Evolutionary conservation across 2,329 filamentous ascomycete genomes (phyloP).

Genomic region (Mycocentrospora acerina): DNA sequence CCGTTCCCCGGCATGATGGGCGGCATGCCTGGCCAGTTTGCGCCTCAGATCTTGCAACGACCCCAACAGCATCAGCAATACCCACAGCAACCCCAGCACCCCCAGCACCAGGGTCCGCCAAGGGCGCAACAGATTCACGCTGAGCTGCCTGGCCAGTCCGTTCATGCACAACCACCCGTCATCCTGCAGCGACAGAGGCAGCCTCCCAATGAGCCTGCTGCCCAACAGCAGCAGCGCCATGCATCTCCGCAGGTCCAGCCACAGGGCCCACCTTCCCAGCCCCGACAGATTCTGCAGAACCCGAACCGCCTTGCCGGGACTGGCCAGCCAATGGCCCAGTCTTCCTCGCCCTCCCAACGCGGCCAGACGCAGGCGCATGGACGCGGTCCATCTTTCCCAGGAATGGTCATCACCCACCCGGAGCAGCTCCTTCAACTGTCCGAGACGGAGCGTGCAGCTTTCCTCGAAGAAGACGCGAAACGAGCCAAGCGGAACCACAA

Average conservation of each 20-base stretch:
- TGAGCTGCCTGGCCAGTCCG: slow-evolving; percentile 45
- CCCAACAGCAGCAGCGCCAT: slow-evolving; percentile 31
- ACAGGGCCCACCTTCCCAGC: slow-evolving; percentile 47
- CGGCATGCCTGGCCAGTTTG: slow-evolving; percentile 47
- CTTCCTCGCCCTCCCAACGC: slow-evolving; percentile 28
- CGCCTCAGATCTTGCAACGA: slow-evolving; percentile 52
- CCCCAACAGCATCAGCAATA: slow-evolving; percentile 45
- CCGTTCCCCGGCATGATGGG: slow-evolving; percentile 20
- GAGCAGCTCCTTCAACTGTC: slow-evolving; percentile 75
- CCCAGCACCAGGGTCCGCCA: slow-evolving; percentile 23
- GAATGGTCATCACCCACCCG: slow-evolving; percentile 64
- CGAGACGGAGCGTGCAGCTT: slow-evolving; percentile 80
- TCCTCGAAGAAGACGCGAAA: slow-evolving; percentile 87
- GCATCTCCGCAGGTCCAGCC: slow-evolving; percentile 39
- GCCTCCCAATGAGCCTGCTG: slow-evolving; percentile 18
- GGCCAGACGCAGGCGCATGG: slow-evolving; percentile 39
- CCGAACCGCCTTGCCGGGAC: slow-evolving; percentile 62
- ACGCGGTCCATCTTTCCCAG: slow-evolving; percentile 52
- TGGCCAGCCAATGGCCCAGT: slow-evolving; percentile 42
- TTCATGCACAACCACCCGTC: slow-evolving; percentile 35
- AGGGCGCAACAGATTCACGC: slow-evolving; percentile 46
- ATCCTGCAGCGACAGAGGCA: slow-evolving; percentile 40
- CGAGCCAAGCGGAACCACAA: slow-evolving; percentile 98
- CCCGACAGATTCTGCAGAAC: slow-evolving; percentile 78
- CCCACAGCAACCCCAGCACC: slow-evolving; percentile 42